A percentile compares a stretch with the other conserved stretches of the same genome.
Evolutionary conservation across 2,329 filamentous ascomycete genomes (phyloP).

Genomic region (Sarocladium kiliense): DNA sequence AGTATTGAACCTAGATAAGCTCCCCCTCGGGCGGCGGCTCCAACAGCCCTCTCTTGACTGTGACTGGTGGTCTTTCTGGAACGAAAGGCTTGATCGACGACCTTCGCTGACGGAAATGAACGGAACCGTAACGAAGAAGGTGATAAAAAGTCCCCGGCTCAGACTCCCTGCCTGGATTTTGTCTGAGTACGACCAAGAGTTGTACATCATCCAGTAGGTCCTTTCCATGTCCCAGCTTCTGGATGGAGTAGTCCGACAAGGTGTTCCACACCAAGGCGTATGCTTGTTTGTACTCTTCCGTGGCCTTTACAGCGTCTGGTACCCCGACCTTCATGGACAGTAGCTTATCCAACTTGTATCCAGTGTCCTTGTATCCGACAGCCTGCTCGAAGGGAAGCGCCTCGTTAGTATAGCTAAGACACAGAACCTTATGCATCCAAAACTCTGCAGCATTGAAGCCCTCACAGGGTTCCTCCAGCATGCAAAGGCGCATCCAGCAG

Average conservation of each 20-base stretch:
- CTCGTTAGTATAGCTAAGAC: no score
- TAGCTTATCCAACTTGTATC: not conserved
- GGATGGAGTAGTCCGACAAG: not conserved
- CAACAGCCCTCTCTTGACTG: not conserved
- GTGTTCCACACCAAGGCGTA: not conserved
- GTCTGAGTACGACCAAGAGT: not conserved
- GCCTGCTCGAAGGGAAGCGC: no score
- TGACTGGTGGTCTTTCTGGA: not conserved
- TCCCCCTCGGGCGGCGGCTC: not conserved
- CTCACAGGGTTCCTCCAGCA: no score
- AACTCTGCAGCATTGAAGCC: no score
- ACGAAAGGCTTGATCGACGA: not conserved
- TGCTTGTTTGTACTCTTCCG: not conserved
- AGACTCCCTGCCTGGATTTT: not conserved
- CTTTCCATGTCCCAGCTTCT: not conserved
- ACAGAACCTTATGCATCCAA: no score
- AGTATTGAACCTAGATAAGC: not conserved
- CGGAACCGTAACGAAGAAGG: not conserved
- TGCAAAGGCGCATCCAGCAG: no score
- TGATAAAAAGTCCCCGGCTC: no score
- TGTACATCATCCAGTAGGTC: not conserved
- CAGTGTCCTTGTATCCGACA: no score
- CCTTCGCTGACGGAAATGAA: not conserved
- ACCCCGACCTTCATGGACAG: no score
- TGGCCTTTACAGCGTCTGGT: no score